phyloP scores from a whole-genome alignment of 2,329 filamentous ascomycete genomes.

The Fusarium papillatum region DNA sequence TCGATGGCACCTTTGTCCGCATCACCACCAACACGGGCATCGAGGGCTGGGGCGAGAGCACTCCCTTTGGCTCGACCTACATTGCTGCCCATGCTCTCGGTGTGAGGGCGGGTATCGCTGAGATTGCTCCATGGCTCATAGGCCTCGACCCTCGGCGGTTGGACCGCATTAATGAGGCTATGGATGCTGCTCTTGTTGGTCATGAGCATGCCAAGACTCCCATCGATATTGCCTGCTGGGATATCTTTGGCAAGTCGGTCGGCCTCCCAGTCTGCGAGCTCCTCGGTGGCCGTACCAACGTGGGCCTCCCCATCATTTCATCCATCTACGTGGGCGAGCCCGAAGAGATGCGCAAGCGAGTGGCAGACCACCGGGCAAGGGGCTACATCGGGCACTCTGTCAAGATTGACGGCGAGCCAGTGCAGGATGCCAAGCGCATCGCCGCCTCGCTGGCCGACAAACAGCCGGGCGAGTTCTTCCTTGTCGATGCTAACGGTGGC shows the following conservation, averaged over 20 bases:
- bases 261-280: constrained; percentile 37
- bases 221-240: constrained; percentile 37
- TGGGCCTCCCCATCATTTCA: constrained; percentile 31
- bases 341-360: constrained; percentile 29
- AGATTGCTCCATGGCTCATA: constrained; percentile 31
- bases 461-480: constrained; percentile 32
- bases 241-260: constrained; percentile 33
- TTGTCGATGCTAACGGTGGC: constrained; percentile 32
- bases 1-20: constrained; percentile 36
- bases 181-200: constrained; percentile 28
- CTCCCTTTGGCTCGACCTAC: constrained; percentile 34
- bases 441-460: constrained; percentile 30
- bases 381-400: constrained; percentile 32
- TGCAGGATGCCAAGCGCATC: constrained; percentile 25
- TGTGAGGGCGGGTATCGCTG: constrained; percentile 30
- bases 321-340: constrained; percentile 32
- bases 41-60: constrained; percentile 38
- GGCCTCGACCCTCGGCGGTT: constrained; percentile 25
- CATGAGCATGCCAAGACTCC: constrained; percentile 33
- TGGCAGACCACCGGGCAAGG: constrained; percentile 19
- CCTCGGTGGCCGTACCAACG: constrained; percentile 29
- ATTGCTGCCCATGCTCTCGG: constrained; percentile 33
- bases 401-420: constrained; percentile 32
- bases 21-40: constrained; percentile 36
- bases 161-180: constrained; percentile 38